These are phyloP conservation scores for Macaranga tanarius DNA, from an alignment of 441 rosid species.

Conservation along the genomic window DNA sequence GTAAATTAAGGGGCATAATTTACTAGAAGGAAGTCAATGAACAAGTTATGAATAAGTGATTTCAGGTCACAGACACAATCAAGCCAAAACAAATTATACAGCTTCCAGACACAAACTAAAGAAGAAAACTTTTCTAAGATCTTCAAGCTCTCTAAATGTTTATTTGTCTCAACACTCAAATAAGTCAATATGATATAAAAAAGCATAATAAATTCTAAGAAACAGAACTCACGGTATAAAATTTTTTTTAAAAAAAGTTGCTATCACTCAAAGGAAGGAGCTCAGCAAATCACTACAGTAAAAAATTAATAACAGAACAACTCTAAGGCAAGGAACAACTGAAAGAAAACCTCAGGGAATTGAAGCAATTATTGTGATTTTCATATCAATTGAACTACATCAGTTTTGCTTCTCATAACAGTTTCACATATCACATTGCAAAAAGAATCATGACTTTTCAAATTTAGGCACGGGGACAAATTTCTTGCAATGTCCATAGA, in stretches of 20 bases:
- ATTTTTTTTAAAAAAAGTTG: background rate
- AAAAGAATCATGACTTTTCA: background rate
- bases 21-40: background rate
- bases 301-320: background rate
- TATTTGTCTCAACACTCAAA: background rate
- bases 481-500: background rate
- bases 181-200: background rate
- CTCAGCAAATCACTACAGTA: background rate
- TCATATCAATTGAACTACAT: background rate
- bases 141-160: background rate
- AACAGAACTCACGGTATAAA: background rate
- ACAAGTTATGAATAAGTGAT: too few species aligned
- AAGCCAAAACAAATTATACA: background rate
- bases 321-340: background rate
- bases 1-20: background rate
- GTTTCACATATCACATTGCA: background rate
- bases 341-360: background rate
- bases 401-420: background rate
- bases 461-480: background rate
- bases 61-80: conserved; percentile 2
- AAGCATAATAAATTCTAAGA: background rate
- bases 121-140: background rate
- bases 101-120: background rate
- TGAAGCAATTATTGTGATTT: background rate
- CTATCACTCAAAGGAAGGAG: background rate